A percentile compares a stretch with the other conserved stretches of the same genome.
These are phyloP conservation scores for Aspergillus sparsus DNA, from an alignment of 495 filamentous ascomycete genomes.

Conservation along the genomic window DNA sequence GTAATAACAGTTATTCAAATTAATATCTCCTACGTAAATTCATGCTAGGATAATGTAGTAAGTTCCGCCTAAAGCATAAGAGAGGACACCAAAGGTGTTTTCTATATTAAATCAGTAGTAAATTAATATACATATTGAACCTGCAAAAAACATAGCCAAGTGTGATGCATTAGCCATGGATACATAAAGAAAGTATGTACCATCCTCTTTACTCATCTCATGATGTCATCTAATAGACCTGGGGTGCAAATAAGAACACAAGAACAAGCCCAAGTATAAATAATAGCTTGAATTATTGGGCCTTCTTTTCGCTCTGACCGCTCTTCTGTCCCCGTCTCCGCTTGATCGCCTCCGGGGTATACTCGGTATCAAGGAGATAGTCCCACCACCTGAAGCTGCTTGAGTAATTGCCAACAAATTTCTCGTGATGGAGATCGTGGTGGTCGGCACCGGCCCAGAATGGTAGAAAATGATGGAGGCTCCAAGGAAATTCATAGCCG, in stretches of 20 bases:
- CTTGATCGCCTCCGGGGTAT: conserved; percentile 82
- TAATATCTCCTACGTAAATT: no score
- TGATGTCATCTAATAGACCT: no score
- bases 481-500: conserved; percentile 98
- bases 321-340: conserved; percentile 77
- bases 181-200: not conserved
- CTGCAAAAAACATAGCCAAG: not conserved
- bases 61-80: not conserved
- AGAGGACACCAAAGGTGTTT: not conserved
- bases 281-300: conserved; percentile 27
- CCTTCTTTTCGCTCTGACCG: conserved; percentile 61
- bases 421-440: conserved; percentile 95
- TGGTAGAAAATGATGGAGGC: conserved; percentile 88
- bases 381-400: conserved; percentile 99
- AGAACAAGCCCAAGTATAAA: conserved; percentile 2
- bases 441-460: conserved; percentile 98
- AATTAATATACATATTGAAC: conserved; percentile 7
- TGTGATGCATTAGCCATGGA: conserved; percentile 1
- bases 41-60: no score
- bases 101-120: not conserved
- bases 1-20: no score
- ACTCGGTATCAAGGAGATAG: conserved; percentile 88
- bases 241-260: not conserved
- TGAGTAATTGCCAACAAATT: conserved; percentile 96
- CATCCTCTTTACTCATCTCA: no score